Percentiles rank a stretch among this genome's conserved stretches.
phyloP scores from a whole-genome alignment of 768 basidiomycete species.

The Leccinellum albellum region DNA sequence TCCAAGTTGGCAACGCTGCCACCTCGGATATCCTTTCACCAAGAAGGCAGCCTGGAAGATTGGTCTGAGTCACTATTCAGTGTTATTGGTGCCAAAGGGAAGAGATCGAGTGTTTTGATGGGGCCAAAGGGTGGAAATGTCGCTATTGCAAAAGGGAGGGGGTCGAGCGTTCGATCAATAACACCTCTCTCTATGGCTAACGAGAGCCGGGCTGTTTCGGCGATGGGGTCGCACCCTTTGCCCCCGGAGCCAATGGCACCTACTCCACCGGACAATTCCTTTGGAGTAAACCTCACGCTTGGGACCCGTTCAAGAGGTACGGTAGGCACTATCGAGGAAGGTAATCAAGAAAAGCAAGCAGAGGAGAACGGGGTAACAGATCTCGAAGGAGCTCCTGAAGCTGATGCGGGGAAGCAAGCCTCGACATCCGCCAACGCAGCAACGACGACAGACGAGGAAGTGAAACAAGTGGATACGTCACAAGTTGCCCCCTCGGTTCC shows the following conservation, averaged over 20 bases:
- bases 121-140: neutral
- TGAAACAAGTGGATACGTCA: neutral
- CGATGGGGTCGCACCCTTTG: conserved; percentile 2
- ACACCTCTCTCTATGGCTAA: neutral
- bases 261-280: conserved; percentile 14
- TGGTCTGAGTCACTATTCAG: conserved; percentile 56
- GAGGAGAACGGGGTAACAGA: neutral
- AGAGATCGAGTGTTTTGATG: conserved; percentile 10
- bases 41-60: conserved; percentile 43
- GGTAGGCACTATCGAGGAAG: conserved; percentile 9
- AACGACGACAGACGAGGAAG: neutral
- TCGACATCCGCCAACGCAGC: neutral
- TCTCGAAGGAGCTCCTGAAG: neutral
- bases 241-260: conserved; percentile 6
- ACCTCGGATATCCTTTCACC: conserved; percentile 55
- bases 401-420: neutral
- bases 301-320: conserved; percentile 8
- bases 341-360: conserved; percentile 5
- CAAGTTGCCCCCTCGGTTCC: conserved; percentile 3
- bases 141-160: conserved; percentile 10
- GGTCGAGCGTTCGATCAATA: conserved; percentile 16
- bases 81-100: conserved; percentile 39
- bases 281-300: conserved; percentile 19
- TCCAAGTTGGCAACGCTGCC: conserved; percentile 30
- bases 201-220: neutral